Evolutionary conservation across 2,329 filamentous ascomycete genomes (phyloP).

Genomic region (Sclerotinia nivalis): DNA sequence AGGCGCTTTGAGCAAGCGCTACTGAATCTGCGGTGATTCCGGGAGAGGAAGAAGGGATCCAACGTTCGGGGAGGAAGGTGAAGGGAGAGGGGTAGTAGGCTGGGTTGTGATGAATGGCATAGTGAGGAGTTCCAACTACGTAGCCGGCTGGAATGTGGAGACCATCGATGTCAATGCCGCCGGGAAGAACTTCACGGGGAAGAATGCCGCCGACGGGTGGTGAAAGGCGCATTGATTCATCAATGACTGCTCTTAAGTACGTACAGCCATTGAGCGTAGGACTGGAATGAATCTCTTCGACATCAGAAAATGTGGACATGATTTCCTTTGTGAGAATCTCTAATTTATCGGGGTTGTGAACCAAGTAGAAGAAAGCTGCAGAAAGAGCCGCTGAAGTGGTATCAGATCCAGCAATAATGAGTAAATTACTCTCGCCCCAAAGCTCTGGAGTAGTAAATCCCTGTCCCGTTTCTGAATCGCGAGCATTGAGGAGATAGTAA

Average conservation of each 20-base stretch:
- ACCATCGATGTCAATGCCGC: conserved; percentile 36
- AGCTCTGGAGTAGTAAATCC: conserved; percentile 43
- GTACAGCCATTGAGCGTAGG: conserved; percentile 39
- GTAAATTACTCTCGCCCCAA: conserved; percentile 33
- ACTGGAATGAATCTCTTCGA: conserved; percentile 42
- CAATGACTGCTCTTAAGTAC: conserved; percentile 48
- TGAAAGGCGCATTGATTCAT: conserved; percentile 38
- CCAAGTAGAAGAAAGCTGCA: conserved; percentile 45
- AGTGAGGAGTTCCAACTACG: conserved; percentile 48
- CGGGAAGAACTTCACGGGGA: conserved; percentile 33
- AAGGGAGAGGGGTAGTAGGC: conserved; percentile 47
- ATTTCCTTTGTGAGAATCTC: conserved; percentile 39
- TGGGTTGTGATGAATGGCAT: conserved; percentile 49
- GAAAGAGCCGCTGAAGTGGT: conserved; percentile 46
- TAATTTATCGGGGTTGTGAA: conserved; percentile 39
- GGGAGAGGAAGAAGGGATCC: conserved; percentile 41
- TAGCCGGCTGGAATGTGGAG: conserved; percentile 44
- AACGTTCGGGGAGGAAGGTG: conserved; percentile 49
- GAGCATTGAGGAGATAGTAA: conserved; percentile 70
- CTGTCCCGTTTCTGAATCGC: conserved; percentile 67
- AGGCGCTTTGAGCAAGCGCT: conserved; percentile 30
- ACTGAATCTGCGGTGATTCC: conserved; percentile 31
- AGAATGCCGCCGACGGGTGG: conserved; percentile 36
- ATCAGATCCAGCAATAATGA: conserved; percentile 43
- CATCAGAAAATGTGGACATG: conserved; percentile 28